Evolutionary conservation across 306 rosid species (phyloP), one percentile per base, ranked within the genome.

Genomic region (Rosa chinensis): DNA sequence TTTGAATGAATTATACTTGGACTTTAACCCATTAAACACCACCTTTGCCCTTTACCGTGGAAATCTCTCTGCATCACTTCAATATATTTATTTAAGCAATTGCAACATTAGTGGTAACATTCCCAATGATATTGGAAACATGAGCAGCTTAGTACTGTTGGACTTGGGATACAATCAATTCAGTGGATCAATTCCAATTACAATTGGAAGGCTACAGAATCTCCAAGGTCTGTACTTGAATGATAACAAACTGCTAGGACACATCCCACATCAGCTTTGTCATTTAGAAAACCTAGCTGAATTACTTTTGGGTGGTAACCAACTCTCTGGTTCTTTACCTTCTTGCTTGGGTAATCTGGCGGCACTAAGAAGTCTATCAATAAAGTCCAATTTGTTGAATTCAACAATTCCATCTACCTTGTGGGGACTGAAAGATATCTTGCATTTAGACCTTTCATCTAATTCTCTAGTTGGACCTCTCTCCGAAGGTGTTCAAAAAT

Each of bases 331-430:
- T 32, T 48, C 59, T 47, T 14, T 70, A 70, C 58, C 59, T 47
- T 25, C 58, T 0, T 70, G 75, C 40, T 70, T 70, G 42, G 58
- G 8, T 0, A 32, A 48, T 14, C 13, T 47, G 1, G 0, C 28
- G 28, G 28, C 7, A 8, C 66, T 61, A 23, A 70, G 49, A 45
- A 0, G 0, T 11, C 77, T 78, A 5, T 1, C 3, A 1, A 2
- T 78, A 20, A 11, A 1, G 4, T 70, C 61, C 49, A 78, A 78
- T 62, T n/a, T 44, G 5, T 70, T 78, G 2, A 64, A 1, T 11
- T 79, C 55, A 12, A 72, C 74, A 37, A 63, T 80, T 13, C 83
- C 83, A 9, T 12, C 74, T n/a, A 37, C 45, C 0, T 35, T 80
- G 1, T 63, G 66, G 68, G 14, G 6, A 10, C 45, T 63, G 3